Evolutionary conservation across 345 rosid genomes (phyloP), one percentile per base, ranked within the genome.

Genomic region (Moricandia moricandioides): DNA sequence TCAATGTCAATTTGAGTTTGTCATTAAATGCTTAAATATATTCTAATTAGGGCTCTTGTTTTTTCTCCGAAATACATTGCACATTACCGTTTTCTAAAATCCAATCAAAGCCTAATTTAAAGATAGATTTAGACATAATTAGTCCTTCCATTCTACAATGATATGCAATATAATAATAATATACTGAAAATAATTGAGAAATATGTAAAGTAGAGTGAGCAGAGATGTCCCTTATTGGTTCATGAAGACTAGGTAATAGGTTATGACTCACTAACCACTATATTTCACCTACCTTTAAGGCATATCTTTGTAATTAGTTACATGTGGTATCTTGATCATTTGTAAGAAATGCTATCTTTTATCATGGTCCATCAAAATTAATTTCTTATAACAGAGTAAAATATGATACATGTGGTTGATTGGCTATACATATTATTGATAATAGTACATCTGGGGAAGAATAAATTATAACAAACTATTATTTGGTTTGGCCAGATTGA

Each of bases 241-340:
- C 58, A 72, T 37, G 73, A 67, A 67, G 43, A 78, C 77, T 72
- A 67, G 69, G 73, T 72, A 17, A 66, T 78, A 78, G 81, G 73
- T 78, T 66, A 72, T 78, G 81, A 78, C 70, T 78, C 81, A 72
- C 60, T 72, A 78, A 78, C 81, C 81, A 78, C 81, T 72, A 39
- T 9, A 67, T 30, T 60, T 6, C 4, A 31, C 39, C 68, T 37
- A 27, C 30, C 8, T 18, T 30, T 31, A 45, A 33, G 54, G 33
- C 17, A 59, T 60, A 47, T 43, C 17, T 74, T 39, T 7, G 26
- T 16, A 31, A 57, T 18, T 61, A 47, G 14, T 4, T 66, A 56
- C 5, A 14, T 62, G 17, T 72, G 55, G 4, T 3, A 39, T 40
- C 14, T 64, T 16, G 31, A 65, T 3, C 34, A 37, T 62, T 30